Evolutionary conservation across 2,329 filamentous ascomycete genomes (phyloP), one percentile per base, ranked within the genome.

Genomic region (Aspergillus ibericus): DNA sequence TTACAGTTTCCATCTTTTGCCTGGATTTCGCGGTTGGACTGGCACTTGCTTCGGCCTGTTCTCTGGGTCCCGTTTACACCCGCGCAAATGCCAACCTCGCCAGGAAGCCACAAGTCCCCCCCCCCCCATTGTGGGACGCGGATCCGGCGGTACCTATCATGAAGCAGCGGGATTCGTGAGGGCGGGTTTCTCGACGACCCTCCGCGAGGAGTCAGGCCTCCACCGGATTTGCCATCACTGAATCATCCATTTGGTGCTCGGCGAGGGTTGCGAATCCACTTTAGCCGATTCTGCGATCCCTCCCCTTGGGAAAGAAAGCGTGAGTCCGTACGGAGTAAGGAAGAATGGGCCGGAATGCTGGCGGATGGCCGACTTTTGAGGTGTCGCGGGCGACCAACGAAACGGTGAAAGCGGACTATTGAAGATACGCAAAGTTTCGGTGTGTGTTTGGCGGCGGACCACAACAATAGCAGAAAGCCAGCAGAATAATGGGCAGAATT

Each of bases 111-210:
- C 67, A 53, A 60, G 53, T 56, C 56, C 58, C 59, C 54, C 52
- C 59, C 56, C 58, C 59, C 54, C 52, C 59, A 62, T 57, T 66
- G 66, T 69, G 67, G 67, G 67, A 68, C 67, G 63, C 68, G 68
- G 69, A 70, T 68, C 66, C 63, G 68, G 70, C 69, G 69, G 69
- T 71, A 65, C 66, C 68, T 66, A 70, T 66, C 62, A 70, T 65
- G 58, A 62, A 59, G 50, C 61, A 57, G 59, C 63, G 63, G 59
- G 60, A 58, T 60, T 60, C 56, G 59, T 56, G 59, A 61, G 56
- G 59, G 56, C 64, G 59, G 59, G 51, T 63, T 63, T 60, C 61
- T 60, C 63, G 57, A 60, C 59, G 49, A 51, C 49, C 54, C 53
- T 49, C 53, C 53, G 44, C 56, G 44, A 46, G 48, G 42, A 22